Base-by-base conservation (phyloP, 2,329 filamentous ascomycete genomes). In the Colletotrichum trifolii region DNA sequence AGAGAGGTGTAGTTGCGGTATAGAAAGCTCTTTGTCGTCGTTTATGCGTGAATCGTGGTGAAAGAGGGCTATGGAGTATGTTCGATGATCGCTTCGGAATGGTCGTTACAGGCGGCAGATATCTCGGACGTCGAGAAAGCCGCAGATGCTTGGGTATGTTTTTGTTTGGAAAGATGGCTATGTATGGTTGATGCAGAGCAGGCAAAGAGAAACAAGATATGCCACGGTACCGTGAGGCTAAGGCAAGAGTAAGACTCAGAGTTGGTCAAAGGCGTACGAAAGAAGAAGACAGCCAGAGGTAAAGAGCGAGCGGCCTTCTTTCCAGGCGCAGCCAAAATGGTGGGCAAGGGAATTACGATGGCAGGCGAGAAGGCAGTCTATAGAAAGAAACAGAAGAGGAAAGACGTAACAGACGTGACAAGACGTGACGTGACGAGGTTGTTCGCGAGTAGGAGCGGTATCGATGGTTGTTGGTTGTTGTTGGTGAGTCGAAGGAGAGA, bases 401-500 rank as follows among this genome's bases (percentile, higher is more conserved):
- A 66, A 63, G 54, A 54, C 54, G 48, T 54, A 38, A 43, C 54
- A 38, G 54, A 59, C 60, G 62, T 65, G 49, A 65, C 57, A 48
- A 57, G 50, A 61, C 58, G 63, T 62, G 58, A 65, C 58, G 63
- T 65, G 62, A 65, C 60, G 54, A 49, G 39, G 42, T 25, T 66
- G 64, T 66, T 66, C 60, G 64, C 60, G 64, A 54, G 64, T 25
- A 66, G 59, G 58, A 60, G 54, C 55, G 64, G 33, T 54, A 64
- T 58, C 38, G 38, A 54, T 43, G 49, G 17, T 64, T 48, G 64
- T 43, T 64, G 60, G 42, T 66, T 62, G 64, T 46, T 66, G 64
- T 60, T 64, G 64, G 64, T 66, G 63, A 64, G 62, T 65, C 63
- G 58, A 53, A 63, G 52, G 47, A 46, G 34, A 43, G 54, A 52